Evolutionary conservation across 2,329 filamentous ascomycete species (phyloP).

Genomic region (Cytospora piceicola): DNA sequence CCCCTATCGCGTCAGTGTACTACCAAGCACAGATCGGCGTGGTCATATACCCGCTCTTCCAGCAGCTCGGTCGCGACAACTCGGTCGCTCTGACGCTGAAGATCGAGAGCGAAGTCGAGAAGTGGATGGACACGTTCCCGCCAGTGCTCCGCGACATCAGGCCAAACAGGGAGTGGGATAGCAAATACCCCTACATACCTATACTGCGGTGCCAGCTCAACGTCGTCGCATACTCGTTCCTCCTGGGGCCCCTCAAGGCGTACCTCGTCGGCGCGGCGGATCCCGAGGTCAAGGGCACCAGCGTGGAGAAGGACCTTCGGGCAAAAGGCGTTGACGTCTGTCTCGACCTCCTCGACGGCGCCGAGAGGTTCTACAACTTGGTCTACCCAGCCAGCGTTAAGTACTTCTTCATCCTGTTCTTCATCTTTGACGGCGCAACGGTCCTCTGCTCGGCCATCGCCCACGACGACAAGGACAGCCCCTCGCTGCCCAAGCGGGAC

Average conservation of each 20-base stretch:
- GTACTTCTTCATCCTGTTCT: slow-evolving; percentile 38
- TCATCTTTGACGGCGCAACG: slow-evolving; percentile 37
- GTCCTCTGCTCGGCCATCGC: slow-evolving; percentile 36
- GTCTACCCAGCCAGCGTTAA: slow-evolving; percentile 33
- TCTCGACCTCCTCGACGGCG: slow-evolving; percentile 31
- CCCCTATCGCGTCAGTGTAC: slow-evolving; percentile 6
- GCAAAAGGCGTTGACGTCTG: slow-evolving; percentile 33
- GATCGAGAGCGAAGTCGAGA: slow-evolving; percentile 33
- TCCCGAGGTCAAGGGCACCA: slow-evolving; percentile 31
- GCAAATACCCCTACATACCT: slow-evolving; percentile 34
- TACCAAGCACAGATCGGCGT: slow-evolving; percentile 17
- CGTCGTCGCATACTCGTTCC: slow-evolving; percentile 35
- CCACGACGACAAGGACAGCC: slow-evolving; percentile 34
- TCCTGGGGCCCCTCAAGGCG: slow-evolving; percentile 34
- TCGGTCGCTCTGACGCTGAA: slow-evolving; percentile 3
- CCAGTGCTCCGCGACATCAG: slow-evolving; percentile 32
- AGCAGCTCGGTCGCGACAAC: background rate
- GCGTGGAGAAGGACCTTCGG: slow-evolving; percentile 31
- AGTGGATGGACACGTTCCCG: slow-evolving; percentile 28
- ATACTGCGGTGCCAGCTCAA: slow-evolving; percentile 38
- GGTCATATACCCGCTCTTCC: slow-evolving; percentile 10
- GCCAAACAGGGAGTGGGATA: slow-evolving; percentile 36
- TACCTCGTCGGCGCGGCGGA: slow-evolving; percentile 32
- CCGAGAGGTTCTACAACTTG: slow-evolving; percentile 33
- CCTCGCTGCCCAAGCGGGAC: slow-evolving; percentile 34